Conservation (phyloP, 1,284 basidiomycete genomes). For the Melanopsichium pennsylvanicum region DNA sequence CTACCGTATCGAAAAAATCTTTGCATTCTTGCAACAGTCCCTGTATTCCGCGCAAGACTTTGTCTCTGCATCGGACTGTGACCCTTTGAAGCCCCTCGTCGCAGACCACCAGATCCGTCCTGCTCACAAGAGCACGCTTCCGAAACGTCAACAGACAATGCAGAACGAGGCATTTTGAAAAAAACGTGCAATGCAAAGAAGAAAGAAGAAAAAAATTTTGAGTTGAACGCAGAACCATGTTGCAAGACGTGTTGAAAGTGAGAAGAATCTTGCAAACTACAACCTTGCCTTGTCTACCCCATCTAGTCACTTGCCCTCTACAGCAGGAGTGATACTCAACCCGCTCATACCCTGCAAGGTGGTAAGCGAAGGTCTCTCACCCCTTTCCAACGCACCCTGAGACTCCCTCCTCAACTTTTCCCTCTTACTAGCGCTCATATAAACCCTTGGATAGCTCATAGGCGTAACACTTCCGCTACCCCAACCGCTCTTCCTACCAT, state of each 20-base stretch:
- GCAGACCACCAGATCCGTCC: too few species aligned
- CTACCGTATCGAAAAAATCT: too few species aligned
- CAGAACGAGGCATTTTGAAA: too few species aligned
- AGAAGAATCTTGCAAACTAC: too few species aligned
- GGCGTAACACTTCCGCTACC: constrained; percentile 42
- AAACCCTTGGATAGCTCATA: constrained; percentile 45
- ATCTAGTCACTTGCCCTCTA: constrained; percentile 37
- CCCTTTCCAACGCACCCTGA: constrained; percentile 41
- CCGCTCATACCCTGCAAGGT: constrained; percentile 28
- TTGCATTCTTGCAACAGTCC: too few species aligned
- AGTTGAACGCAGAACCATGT: too few species aligned
- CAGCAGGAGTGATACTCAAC: constrained; percentile 32
- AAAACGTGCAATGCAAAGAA: background rate
- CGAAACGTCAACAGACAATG: too few species aligned
- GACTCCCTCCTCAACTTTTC: constrained; percentile 43
- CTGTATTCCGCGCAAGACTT: too few species aligned
- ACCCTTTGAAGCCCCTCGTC: too few species aligned
- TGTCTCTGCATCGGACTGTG: too few species aligned
- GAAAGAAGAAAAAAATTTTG: background rate
- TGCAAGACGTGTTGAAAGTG: too few species aligned
- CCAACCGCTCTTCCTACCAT: constrained; percentile 33
- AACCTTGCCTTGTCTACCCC: background rate
- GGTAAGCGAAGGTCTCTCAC: constrained; percentile 26
- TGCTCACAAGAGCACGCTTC: too few species aligned
- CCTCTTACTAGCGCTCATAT: constrained; percentile 40